Conservation (phyloP, 257 asterid species). For the Cruciata laevipes region DNA sequence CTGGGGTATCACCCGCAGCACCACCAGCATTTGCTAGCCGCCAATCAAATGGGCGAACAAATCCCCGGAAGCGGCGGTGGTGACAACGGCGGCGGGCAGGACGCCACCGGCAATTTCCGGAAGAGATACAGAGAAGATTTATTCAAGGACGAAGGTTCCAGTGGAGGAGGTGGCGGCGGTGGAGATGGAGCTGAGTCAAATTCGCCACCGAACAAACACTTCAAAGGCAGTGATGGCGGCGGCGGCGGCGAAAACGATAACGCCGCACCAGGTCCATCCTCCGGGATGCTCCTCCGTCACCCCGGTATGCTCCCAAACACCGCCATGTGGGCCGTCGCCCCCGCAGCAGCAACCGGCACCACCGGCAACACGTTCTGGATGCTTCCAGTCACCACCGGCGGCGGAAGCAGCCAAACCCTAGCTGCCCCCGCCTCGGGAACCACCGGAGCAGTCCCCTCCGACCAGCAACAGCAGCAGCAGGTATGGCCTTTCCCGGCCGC, state of each 20-base stretch:
- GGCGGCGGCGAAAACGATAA: background rate
- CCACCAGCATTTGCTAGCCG: constrained; percentile 28
- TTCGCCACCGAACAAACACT: constrained; percentile 55
- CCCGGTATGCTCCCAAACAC: constrained; percentile 36
- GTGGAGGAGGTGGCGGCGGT: constrained; percentile 21
- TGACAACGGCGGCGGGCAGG: constrained; percentile 23
- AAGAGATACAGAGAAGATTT: constrained; percentile 69
- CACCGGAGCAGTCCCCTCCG: constrained; percentile 22
- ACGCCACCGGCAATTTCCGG: constrained; percentile 44
- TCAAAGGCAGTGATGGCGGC: constrained; percentile 21
- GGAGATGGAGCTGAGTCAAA: constrained; percentile 25
- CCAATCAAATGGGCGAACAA: constrained; percentile 34
- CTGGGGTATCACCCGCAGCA: constrained; percentile 54
- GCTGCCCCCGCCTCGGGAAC: constrained; percentile 12
- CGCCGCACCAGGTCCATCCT: constrained; percentile 25
- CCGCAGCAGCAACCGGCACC: constrained; percentile 17
- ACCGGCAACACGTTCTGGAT: constrained; percentile 55
- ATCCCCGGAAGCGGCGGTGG: constrained; percentile 16
- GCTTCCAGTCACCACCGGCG: constrained; percentile 46
- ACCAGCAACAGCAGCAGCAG: constrained; percentile 32
- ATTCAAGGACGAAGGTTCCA: constrained; percentile 48
- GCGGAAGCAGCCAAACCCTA: constrained; percentile 13
- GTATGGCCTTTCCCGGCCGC: constrained; percentile 55
- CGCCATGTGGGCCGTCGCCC: constrained; percentile 61
- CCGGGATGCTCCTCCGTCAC: constrained; percentile 32